Evolutionary conservation across 2,329 filamentous ascomycete genomes (phyloP), one percentile per base, ranked within the genome.

Genomic region (Lachnellula subtilissima): DNA sequence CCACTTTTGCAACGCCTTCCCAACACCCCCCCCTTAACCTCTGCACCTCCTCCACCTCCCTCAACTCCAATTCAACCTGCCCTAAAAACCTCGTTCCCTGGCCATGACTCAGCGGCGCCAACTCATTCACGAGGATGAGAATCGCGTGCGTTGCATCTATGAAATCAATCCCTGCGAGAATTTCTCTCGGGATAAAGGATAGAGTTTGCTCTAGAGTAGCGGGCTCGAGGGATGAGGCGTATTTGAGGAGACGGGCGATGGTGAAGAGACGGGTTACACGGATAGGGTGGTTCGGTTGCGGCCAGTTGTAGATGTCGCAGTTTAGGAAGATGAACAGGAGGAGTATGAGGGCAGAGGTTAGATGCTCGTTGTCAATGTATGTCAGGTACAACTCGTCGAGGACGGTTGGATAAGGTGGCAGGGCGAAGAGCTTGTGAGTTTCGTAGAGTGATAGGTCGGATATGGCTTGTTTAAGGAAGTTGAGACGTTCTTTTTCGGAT

Each of bases 61-160:
- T 65, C 43, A 85, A 65, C 71, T 82, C 75, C 19, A 73, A 72
- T 48, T 66, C 72, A 2, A 80, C 79, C 50, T 74, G 67, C 2
- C 63, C 64, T 36, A 75, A 64, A 2, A 81, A 69, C 25, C 73
- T 73, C 75, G 79, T 82, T 6, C 75, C 74, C 6, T 73, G 68
- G 5, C 73, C 73, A 58, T 78, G 75, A 4, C 72, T 76, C 28
- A 67, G 61, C 0, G 74, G 74, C 1, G 71, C 74, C 47, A 76
- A 73, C 32, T 73, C 68, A 19, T 76, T 60, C 12, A 79, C 72
- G 62, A 85, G 73, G 39, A 75, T 70, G 53, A 83, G 70, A 14
- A 84, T 65, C 53, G 77, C 76, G 61, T 84, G 79, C 58, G 77
- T 79, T 50, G 83, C 69, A 9, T 76, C 78, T 3, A 80, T 74